These are phyloP conservation scores for Solanum neorickii DNA, from an alignment of 257 asterid genomes.

Conservation along the genomic window DNA sequence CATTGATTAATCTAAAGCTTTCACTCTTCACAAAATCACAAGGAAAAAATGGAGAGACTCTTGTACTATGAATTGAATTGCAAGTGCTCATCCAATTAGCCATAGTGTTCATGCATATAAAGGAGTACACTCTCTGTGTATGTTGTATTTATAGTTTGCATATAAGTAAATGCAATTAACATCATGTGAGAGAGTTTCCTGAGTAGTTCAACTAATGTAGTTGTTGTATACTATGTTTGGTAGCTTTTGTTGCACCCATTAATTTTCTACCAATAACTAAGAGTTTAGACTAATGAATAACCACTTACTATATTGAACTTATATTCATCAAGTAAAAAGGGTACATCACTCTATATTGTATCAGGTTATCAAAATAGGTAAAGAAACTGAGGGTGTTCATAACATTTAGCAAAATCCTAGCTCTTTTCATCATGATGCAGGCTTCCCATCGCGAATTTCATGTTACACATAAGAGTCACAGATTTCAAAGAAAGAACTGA, in stretches of 20 bases:
- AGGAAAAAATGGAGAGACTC: not conserved
- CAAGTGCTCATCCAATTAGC: not conserved
- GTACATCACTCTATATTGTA: not conserved
- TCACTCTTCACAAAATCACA: conserved; percentile 8
- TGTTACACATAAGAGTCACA: not conserved
- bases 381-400: not conserved
- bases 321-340: not conserved
- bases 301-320: not conserved
- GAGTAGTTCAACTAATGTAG: conserved; percentile 18
- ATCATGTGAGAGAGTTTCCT: not conserved
- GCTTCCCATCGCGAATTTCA: not conserved
- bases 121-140: not conserved
- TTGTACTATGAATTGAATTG: not conserved
- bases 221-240: conserved; percentile 7
- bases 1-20: not conserved
- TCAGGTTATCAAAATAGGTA: not conserved
- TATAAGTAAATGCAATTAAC: not conserved
- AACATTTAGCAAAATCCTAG: not conserved
- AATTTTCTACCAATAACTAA: not conserved
- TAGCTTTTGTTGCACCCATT: conserved; percentile 23
- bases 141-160: not conserved
- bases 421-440: not conserved
- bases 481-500: not conserved
- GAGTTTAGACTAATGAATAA: not conserved
- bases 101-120: not conserved